phyloP scores from a whole-genome alignment of 164 flowering plant species.

The Platanus orientalis region DNA sequence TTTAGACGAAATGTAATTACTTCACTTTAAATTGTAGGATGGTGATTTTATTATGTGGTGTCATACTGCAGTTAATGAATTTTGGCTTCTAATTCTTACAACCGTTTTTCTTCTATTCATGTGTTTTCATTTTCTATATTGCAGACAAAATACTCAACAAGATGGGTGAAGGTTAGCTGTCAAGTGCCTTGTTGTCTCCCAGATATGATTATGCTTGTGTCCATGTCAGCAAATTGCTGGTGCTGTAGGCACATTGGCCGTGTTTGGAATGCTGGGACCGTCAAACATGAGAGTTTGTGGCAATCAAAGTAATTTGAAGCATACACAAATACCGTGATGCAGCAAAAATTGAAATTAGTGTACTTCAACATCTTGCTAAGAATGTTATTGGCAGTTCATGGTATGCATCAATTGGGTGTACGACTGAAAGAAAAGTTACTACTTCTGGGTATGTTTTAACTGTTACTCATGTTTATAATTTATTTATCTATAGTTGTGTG shows the following conservation, averaged over 20 bases:
- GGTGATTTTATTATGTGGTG: too few species aligned
- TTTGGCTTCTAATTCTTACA: not conserved
- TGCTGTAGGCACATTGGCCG: conserved; percentile 95
- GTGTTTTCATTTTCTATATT: conserved; percentile 3
- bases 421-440: not conserved
- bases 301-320: conserved; percentile 79
- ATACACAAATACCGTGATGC: conserved; percentile 77
- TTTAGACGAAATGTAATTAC: too few species aligned
- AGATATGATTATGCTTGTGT: conserved; percentile 41
- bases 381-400: conserved; percentile 41
- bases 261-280: conserved; percentile 96
- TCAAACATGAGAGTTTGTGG: conserved; percentile 55
- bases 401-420: conserved; percentile 34
- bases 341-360: conserved; percentile 81
- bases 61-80: not conserved
- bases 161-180: conserved; percentile 96
- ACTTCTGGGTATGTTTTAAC: not conserved
- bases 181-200: conserved; percentile 39
- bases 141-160: conserved; percentile 86
- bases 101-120: not conserved
- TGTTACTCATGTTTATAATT: too few species aligned
- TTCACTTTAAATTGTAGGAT: too few species aligned
- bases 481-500: conserved; percentile 66
- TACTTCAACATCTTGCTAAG: conserved; percentile 62
- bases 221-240: conserved; percentile 52